Conservation (phyloP, 768 basidiomycete species). For the Pleurotus sapidus region DNA sequence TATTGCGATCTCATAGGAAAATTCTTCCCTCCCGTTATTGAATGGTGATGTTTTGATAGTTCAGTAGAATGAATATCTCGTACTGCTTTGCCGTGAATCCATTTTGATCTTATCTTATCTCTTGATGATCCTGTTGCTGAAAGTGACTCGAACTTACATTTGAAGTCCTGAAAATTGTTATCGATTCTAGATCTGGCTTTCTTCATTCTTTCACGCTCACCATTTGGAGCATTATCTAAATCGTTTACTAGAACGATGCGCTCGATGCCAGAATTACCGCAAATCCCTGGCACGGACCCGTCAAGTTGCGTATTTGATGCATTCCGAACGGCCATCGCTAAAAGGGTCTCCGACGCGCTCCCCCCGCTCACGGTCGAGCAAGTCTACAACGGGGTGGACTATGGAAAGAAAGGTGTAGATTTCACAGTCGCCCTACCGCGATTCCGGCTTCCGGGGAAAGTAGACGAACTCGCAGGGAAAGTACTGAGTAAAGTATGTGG, state of each 20-base stretch:
- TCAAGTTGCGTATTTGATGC: constrained; percentile 66
- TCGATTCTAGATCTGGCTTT: constrained; percentile 6
- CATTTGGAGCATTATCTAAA: constrained; percentile 1
- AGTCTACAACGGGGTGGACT: constrained; percentile 83
- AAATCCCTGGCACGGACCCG: constrained; percentile 51
- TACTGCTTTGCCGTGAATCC: not conserved
- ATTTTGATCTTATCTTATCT: not conserved
- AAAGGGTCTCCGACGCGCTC: constrained; percentile 62
- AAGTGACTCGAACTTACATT: not conserved
- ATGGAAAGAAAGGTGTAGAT: constrained; percentile 92
- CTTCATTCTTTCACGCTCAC: not conserved
- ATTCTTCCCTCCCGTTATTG: constrained; percentile 63
- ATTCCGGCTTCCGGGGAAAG: constrained; percentile 81
- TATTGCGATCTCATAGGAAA: constrained; percentile 63
- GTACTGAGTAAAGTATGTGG: constrained; percentile 64
- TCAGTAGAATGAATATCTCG: not conserved
- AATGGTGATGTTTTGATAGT: constrained; percentile 47
- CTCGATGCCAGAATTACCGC: constrained; percentile 27
- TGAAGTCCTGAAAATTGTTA: constrained; percentile 2
- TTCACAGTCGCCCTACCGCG: constrained; percentile 91
- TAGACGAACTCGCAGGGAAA: constrained; percentile 71
- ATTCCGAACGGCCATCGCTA: constrained; percentile 81
- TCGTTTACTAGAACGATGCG: constrained; percentile 16
- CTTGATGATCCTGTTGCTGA: not conserved
- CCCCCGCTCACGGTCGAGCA: constrained; percentile 68